Evolutionary conservation across 345 rosid genomes (phyloP).

Genomic region (Noccaea caerulescens): DNA sequence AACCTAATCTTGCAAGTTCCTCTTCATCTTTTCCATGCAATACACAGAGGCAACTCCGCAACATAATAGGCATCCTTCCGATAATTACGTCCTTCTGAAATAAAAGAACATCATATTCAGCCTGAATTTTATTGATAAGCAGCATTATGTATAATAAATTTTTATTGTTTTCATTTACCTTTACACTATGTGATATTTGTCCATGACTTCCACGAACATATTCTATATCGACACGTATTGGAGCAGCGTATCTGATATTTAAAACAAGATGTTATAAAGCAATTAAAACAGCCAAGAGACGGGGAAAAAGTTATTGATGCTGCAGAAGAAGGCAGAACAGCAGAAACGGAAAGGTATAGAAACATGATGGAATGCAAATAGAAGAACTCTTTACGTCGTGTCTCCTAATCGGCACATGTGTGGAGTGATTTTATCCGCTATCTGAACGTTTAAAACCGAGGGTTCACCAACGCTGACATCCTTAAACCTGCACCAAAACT

Average conservation of each 20-base stretch:
- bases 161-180: conserved; percentile 51
- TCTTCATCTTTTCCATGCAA: conserved; percentile 83
- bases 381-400: conserved; percentile 59
- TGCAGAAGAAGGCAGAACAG: background rate
- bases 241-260: conserved; percentile 77
- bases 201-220: conserved; percentile 61
- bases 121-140: conserved; percentile 7
- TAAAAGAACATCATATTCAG: conserved; percentile 29
- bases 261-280: conserved; percentile 16
- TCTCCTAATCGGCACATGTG: conserved; percentile 87
- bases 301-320: background rate
- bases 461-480: conserved; percentile 77
- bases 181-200: conserved; percentile 45
- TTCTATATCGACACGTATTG: conserved; percentile 74
- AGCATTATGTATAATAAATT: conserved; percentile 16
- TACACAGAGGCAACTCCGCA: conserved; percentile 78
- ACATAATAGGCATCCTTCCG: conserved; percentile 93
- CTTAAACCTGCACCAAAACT: conserved; percentile 60
- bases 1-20: conserved; percentile 90
- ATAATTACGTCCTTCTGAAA: conserved; percentile 67
- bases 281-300: conserved; percentile 13
- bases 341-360: background rate
- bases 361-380: conserved; percentile 15
- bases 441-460: conserved; percentile 42
- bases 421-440: conserved; percentile 54